Evolutionary conservation across 2,329 filamentous ascomycete species (phyloP), one percentile per base, ranked within the genome.

Genomic region (Alternaria gaisen): DNA sequence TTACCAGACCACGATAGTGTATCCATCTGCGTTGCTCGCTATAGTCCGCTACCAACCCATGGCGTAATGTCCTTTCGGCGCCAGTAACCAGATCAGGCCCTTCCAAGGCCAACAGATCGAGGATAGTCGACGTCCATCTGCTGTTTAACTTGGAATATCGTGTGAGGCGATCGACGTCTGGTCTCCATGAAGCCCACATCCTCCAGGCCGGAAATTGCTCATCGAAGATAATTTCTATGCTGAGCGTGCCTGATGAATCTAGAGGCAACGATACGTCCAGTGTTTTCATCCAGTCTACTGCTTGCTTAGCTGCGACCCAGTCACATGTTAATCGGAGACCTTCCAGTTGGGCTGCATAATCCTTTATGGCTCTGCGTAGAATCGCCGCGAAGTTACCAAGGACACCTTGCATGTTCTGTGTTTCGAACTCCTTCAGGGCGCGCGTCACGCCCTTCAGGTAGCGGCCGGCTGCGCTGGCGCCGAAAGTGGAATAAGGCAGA

Each of bases 141-240:
- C 56, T 60, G n/a, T 66, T 60, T 14, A 72, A 32, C 6, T 52
- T 56, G 44, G 67, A 59, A 12, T 72, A 46, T 10, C 61, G 36
- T 3, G 43, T 54, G 16, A 75, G 55, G 4, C 66, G 63, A 5
- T 63, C 26, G 11, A 70, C 2, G 34, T 74, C 60, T 4, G 75
- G 74, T 56, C 46, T 68, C 75, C 75, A 78, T 4, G 40, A 28
- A 26, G 74, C 68, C 74, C 75, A 78, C 16, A 70, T 60, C 16
- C 69, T 66, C 75, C 75, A 77, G 8, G 53, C 30, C 0, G 71
- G 70, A 12, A 74, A 72, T 10, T 69, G 61, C 6, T 59, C 36
- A 43, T 77, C 72, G 12, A 78, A 53, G 32, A 77, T 52, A 20
- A 66, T 58, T 53, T 71, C 68, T 26, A 64, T 64, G 5, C 64